These are phyloP conservation scores for Pseudopyricularia cyperi DNA, from an alignment of 2,329 filamentous ascomycete genomes.

Conservation along the genomic window DNA sequence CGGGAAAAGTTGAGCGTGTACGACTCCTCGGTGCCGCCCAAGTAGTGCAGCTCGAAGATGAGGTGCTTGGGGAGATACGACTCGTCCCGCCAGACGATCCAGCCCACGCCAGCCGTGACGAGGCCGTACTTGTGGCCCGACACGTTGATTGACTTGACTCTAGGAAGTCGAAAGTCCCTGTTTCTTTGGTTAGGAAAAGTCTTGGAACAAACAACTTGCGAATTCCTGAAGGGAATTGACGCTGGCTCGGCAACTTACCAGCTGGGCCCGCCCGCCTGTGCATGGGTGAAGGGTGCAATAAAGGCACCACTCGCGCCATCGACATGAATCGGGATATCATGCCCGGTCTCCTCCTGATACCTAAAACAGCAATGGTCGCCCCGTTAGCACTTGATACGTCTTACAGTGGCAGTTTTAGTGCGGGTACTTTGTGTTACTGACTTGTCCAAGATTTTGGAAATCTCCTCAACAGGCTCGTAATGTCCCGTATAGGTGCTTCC, in stretches of 20 bases:
- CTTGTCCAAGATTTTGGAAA: constrained; percentile 49
- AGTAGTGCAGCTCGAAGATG: constrained; percentile 57
- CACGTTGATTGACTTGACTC: constrained; percentile 53
- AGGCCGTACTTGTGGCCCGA: constrained; percentile 48
- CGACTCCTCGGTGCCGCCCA: constrained; percentile 57
- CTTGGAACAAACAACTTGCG: neutral
- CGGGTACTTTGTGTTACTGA: neutral
- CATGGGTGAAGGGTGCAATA: constrained; percentile 47
- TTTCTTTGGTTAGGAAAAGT: neutral
- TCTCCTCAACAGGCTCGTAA: constrained; percentile 58
- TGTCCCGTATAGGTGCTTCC: constrained; percentile 64
- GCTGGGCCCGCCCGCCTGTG: constrained; percentile 39
- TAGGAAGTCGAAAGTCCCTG: constrained; percentile 46
- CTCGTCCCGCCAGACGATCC: constrained; percentile 58
- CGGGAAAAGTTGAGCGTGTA: constrained; percentile 64
- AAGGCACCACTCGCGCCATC: constrained; percentile 50
- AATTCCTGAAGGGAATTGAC: neutral
- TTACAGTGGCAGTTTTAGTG: neutral
- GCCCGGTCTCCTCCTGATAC: constrained; percentile 45
- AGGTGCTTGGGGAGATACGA: constrained; percentile 52
- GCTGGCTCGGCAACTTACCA: constrained; percentile 29
- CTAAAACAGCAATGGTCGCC: constrained; percentile 8
- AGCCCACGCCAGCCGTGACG: constrained; percentile 55
- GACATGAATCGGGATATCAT: constrained; percentile 56
- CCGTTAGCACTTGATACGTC: neutral